These are phyloP conservation scores for Candida boidinii DNA, from an alignment of 805 yeast species.

Conservation along the genomic window DNA sequence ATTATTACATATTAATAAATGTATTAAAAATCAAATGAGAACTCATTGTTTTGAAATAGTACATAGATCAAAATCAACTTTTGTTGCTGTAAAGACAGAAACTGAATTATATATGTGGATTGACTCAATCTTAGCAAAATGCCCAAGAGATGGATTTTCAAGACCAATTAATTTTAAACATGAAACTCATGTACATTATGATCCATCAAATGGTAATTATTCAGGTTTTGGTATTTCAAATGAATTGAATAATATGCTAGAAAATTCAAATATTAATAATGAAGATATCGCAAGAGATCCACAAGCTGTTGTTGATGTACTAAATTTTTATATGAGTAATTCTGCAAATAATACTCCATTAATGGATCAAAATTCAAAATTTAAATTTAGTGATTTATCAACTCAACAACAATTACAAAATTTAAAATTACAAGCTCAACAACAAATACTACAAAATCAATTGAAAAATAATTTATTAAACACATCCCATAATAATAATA, in stretches of 20 bases:
- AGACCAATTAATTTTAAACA: slow-evolving; percentile 94
- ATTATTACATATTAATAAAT: slow-evolving; percentile 49
- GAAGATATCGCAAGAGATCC: slow-evolving; percentile 60
- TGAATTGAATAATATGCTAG: slow-evolving; percentile 46
- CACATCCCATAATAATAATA: slow-evolving; percentile 11
- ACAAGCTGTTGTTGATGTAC: slow-evolving; percentile 53
- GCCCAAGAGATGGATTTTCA: slow-evolving; percentile 64
- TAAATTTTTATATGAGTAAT: slow-evolving; percentile 51
- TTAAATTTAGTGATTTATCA: too few species aligned
- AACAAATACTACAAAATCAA: too few species aligned
- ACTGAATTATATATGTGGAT: slow-evolving; percentile 84
- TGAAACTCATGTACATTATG: slow-evolving; percentile 82
- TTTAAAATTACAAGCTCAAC: too few species aligned
- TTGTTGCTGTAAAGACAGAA: slow-evolving; percentile 68
- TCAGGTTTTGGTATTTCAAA: slow-evolving; percentile 46
- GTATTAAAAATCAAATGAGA: slow-evolving; percentile 61
- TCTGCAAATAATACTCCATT: too few species aligned
- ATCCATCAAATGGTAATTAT: slow-evolving; percentile 60
- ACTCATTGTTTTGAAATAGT: slow-evolving; percentile 78
- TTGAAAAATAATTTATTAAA: slow-evolving; percentile 20
- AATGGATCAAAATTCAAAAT: too few species aligned
- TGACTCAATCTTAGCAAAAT: slow-evolving; percentile 74
- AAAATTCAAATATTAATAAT: slow-evolving; percentile 50
- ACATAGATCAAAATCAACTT: slow-evolving; percentile 56
- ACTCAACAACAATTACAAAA: too few species aligned